Evolutionary conservation across 108 stramenopile genomes (phyloP).

Genomic region (Cylindrotheca fusiformis): DNA sequence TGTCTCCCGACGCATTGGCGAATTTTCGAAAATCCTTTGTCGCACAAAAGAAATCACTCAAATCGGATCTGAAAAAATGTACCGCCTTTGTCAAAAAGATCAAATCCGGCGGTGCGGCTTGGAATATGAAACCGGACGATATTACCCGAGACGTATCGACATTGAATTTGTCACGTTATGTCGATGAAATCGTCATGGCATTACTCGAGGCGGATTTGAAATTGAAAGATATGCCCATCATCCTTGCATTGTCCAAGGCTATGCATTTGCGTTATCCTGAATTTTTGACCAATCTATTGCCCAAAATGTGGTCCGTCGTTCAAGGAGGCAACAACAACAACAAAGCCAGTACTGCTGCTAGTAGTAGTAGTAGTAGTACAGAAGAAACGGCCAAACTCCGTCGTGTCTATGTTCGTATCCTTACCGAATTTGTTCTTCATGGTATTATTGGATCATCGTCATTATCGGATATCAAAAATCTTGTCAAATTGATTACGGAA

Average conservation of each 20-base stretch:
- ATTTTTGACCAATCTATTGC: slow-evolving; percentile 48
- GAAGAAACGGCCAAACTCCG: slow-evolving; percentile 51
- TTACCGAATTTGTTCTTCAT: slow-evolving; percentile 68
- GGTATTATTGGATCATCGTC: too few relatives aligned
- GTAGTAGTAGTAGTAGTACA: too few relatives aligned
- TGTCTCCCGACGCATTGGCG: slow-evolving; percentile 20
- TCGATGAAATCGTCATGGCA: slow-evolving; percentile 91
- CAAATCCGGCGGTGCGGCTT: slow-evolving; percentile 60
- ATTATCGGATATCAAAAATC: slow-evolving; percentile 61
- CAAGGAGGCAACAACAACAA: slow-evolving; percentile 12
- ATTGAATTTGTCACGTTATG: slow-evolving; percentile 90
- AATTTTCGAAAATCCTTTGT: slow-evolving; percentile 56
- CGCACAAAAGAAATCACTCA: slow-evolving; percentile 75
- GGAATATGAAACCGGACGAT: slow-evolving; percentile 56
- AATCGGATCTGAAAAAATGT: slow-evolving; percentile 94
- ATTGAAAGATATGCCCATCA: slow-evolving; percentile 54
- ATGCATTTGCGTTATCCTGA: slow-evolving; percentile 72
- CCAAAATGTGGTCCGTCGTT: slow-evolving; percentile 46
- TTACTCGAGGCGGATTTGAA: slow-evolving; percentile 82
- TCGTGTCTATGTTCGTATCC: slow-evolving; percentile 60
- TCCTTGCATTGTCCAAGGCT: slow-evolving; percentile 58
- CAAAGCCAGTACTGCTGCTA: too few relatives aligned
- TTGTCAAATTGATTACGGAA: slow-evolving; percentile 67
- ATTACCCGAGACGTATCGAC: slow-evolving; percentile 69
- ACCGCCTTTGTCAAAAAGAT: slow-evolving; percentile 96